Evolutionary conservation across 495 filamentous ascomycete genomes (phyloP).

Genomic region (Wilcoxina mikolae): DNA sequence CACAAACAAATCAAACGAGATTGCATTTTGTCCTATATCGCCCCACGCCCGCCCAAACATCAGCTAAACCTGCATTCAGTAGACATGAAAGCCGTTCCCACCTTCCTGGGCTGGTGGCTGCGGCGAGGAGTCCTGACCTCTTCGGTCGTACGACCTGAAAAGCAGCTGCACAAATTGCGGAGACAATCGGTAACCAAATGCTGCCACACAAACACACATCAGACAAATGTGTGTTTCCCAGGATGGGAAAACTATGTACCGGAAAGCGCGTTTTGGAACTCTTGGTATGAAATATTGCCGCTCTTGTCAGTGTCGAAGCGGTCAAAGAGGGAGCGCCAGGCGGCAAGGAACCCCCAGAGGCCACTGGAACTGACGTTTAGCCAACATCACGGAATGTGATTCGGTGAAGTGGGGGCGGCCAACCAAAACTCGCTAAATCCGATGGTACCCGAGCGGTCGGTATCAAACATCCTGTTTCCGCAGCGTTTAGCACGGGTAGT

Average conservation of each 20-base stretch:
- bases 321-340: constrained; percentile 89
- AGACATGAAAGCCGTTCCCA: constrained; percentile 15
- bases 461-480: constrained; percentile 69
- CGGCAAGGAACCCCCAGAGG: constrained; percentile 85
- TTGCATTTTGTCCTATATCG: constrained; percentile 35
- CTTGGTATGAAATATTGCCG: constrained; percentile 69
- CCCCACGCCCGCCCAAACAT: not conserved
- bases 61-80: not conserved
- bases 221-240: not conserved
- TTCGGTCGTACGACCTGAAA: constrained; percentile 51
- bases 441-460: constrained; percentile 71
- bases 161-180: constrained; percentile 65
- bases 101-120: constrained; percentile 24
- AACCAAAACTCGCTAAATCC: constrained; percentile 87
- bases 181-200: constrained; percentile 87
- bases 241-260: constrained; percentile 10
- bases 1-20: constrained; percentile 95
- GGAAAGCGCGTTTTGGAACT: constrained; percentile 81
- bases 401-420: constrained; percentile 7
- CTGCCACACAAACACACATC: constrained; percentile 26
- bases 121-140: constrained; percentile 26
- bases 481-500: too few species aligned
- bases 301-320: constrained; percentile 80
- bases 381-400: not conserved
- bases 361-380: constrained; percentile 34